A percentile compares a stretch with the other conserved stretches of the same genome.
These are phyloP conservation scores for Blumeria graminis DNA, from an alignment of 2,329 filamentous ascomycete genomes.

Conservation along the genomic window DNA sequence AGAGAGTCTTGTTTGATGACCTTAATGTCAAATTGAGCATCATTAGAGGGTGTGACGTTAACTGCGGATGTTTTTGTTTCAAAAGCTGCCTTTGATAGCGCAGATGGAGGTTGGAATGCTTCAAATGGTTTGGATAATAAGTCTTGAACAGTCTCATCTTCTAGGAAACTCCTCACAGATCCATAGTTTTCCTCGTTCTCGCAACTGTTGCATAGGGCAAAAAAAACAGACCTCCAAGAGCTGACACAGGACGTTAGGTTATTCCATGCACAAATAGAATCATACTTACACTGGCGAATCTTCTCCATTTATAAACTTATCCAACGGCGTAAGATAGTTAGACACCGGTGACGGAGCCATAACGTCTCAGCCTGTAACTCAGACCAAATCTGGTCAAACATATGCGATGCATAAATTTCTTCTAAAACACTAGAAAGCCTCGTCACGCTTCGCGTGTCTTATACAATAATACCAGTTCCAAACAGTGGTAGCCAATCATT, in stretches of 20 bases:
- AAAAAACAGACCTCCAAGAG: constrained; percentile 36
- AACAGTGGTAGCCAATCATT: too few species aligned
- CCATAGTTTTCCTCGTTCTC: constrained; percentile 30
- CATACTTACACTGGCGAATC: too few species aligned
- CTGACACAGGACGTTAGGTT: constrained; percentile 16
- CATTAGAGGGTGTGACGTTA: constrained; percentile 45
- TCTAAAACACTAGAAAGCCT: too few species aligned
- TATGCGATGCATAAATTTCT: too few species aligned
- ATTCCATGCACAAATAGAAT: too few species aligned
- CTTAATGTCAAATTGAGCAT: constrained; percentile 46
- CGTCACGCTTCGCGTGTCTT: too few species aligned
- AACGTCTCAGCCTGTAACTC: too few species aligned
- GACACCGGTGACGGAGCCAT: too few species aligned
- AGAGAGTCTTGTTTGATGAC: constrained; percentile 63
- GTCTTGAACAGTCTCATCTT: constrained; percentile 39
- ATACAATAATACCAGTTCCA: too few species aligned
- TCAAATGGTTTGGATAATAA: constrained; percentile 44
- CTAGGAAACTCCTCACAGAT: constrained; percentile 40
- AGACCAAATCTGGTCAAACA: too few species aligned
- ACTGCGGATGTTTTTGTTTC: constrained; percentile 74
- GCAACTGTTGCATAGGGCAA: constrained; percentile 29
- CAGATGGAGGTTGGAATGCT: constrained; percentile 38
- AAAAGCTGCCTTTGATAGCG: constrained; percentile 44
- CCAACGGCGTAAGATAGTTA: too few species aligned
- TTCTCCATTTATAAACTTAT: too few species aligned